Evolutionary conservation across 169 alveolate genomes (phyloP).

Genomic region (Miamiensis avidus): DNA sequence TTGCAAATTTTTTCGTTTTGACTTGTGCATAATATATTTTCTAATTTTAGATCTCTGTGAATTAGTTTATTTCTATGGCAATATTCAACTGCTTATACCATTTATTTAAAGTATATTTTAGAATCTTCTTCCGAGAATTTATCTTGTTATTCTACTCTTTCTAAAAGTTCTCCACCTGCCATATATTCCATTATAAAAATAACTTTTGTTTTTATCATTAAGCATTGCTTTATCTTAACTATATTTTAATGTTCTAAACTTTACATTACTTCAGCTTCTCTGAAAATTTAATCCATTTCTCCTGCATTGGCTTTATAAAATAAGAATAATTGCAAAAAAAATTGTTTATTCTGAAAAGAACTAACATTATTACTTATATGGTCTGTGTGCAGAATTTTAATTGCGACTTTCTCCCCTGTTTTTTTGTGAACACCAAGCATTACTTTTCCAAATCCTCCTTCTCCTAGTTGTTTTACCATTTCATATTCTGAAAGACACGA

Average conservation of each 20-base stretch:
- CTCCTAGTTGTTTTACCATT: slow-evolving; percentile 61
- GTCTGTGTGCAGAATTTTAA: slow-evolving; percentile 49
- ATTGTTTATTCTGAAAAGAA: not conserved
- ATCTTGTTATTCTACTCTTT: slow-evolving; percentile 47
- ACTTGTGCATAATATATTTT: slow-evolving; percentile 52
- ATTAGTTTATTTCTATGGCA: slow-evolving; percentile 71
- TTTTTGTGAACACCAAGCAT: slow-evolving; percentile 60
- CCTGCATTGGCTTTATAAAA: slow-evolving; percentile 37
- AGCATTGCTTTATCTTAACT: slow-evolving; percentile 59
- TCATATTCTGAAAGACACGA: slow-evolving; percentile 56
- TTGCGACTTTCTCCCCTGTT: slow-evolving; percentile 73
- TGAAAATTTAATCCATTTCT: slow-evolving; percentile 56
- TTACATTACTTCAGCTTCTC: slow-evolving; percentile 71
- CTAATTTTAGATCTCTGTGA: slow-evolving; percentile 80
- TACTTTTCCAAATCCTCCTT: slow-evolving; percentile 78
- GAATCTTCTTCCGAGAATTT: slow-evolving; percentile 63
- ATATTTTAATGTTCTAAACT: slow-evolving; percentile 62
- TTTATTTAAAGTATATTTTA: slow-evolving; percentile 53
- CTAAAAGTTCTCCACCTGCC: slow-evolving; percentile 70
- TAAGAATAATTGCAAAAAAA: not conserved
- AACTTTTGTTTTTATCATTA: slow-evolving; percentile 54
- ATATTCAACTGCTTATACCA: slow-evolving; percentile 64
- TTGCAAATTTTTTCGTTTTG: not conserved
- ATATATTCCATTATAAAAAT: slow-evolving; percentile 70
- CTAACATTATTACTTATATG: slow-evolving; percentile 14